Evolutionary conservation across 306 rosid genomes (phyloP).

Genomic region (Cercis canadensis): DNA sequence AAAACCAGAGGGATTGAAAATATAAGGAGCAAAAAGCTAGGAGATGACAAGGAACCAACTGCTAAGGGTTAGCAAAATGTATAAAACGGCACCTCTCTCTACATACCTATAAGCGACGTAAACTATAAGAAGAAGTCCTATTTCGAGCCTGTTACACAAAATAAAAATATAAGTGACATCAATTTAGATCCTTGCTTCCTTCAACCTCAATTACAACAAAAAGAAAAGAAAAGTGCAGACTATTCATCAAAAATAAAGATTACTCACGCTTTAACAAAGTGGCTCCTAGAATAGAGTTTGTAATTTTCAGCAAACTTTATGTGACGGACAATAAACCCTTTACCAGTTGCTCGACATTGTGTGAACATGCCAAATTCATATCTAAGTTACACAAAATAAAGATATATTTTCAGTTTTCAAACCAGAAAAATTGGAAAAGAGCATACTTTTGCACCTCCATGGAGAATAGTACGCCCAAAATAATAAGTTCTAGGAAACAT

Average conservation of each 20-base stretch:
- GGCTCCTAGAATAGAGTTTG: slow-evolving; percentile 94
- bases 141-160: slow-evolving; percentile 76
- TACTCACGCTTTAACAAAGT: slow-evolving; percentile 96
- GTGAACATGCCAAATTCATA: slow-evolving; percentile 29
- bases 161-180: slow-evolving; percentile 11
- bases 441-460: slow-evolving; percentile 96
- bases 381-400: slow-evolving; percentile 25
- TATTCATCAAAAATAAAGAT: slow-evolving; percentile 24
- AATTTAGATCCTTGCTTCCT: slow-evolving; percentile 17
- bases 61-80: slow-evolving; percentile 80
- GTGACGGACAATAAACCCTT: slow-evolving; percentile 95
- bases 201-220: slow-evolving; percentile 14
- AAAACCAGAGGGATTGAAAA: slow-evolving; percentile 92
- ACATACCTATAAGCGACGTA: slow-evolving; percentile 82
- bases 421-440: neutral
- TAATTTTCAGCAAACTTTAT: slow-evolving; percentile 97
- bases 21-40: slow-evolving; percentile 97
- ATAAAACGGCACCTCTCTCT: slow-evolving; percentile 83
- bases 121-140: slow-evolving; percentile 81
- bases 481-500: slow-evolving; percentile 96
- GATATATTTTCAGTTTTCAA: neutral
- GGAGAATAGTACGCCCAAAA: slow-evolving; percentile 97
- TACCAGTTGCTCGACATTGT: slow-evolving; percentile 98
- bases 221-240: neutral
- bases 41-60: slow-evolving; percentile 93